Evolutionary conservation across 225 moss, liverwort and hornwort species (phyloP).

Genomic region (Pseudoscleropodium purum): DNA sequence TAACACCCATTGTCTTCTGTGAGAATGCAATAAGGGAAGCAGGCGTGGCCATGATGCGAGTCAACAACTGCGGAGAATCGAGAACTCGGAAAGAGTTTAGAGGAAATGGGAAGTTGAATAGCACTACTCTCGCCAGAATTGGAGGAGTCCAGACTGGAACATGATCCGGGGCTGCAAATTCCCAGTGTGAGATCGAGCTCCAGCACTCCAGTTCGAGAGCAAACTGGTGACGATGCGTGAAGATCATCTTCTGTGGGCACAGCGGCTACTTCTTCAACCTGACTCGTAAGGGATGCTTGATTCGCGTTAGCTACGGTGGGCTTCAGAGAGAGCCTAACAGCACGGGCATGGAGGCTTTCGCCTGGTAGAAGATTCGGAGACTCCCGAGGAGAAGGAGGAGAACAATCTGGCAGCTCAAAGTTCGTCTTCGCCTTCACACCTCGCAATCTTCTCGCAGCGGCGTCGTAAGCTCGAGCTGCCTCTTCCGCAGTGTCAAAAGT

Average conservation of each 20-base stretch:
- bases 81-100: background rate
- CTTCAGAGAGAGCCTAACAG: background rate
- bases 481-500: constrained; percentile 66
- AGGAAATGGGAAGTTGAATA: background rate
- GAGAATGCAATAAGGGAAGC: background rate
- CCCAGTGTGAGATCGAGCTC: constrained; percentile 51
- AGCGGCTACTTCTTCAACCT: background rate
- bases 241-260: background rate
- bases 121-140: background rate
- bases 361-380: constrained; percentile 36
- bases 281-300: background rate
- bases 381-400: constrained; percentile 14
- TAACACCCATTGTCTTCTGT: background rate
- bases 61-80: background rate
- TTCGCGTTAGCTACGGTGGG: background rate
- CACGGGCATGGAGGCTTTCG: constrained; percentile 27
- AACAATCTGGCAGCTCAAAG: constrained; percentile 25
- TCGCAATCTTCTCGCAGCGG: constrained; percentile 65
- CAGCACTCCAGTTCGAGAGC: background rate
- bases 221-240: background rate
- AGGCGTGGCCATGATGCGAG: background rate
- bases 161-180: constrained; percentile 21
- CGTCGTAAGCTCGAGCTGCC: constrained; percentile 66
- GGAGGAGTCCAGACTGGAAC: constrained; percentile 19
- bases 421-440: constrained; percentile 80